A percentile compares a stretch with the other conserved stretches of the same genome.
Evolutionary conservation across 768 basidiomycete genomes (phyloP).

Genomic region (Tulasnella sp.): DNA sequence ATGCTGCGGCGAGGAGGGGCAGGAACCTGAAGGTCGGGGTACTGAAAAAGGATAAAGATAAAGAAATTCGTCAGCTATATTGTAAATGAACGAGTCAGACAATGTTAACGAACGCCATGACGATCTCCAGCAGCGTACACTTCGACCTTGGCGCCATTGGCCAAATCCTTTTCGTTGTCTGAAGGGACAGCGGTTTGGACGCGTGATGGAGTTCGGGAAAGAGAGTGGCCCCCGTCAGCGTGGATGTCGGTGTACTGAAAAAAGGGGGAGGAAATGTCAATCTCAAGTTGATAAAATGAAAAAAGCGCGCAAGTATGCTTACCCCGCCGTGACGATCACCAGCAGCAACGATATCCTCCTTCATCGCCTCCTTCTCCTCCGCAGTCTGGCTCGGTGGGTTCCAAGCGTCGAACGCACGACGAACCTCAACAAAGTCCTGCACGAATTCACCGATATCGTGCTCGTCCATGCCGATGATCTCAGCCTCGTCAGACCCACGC

Average conservation of each 20-base stretch:
- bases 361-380: slow-evolving; percentile 2
- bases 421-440: slow-evolving; percentile 26
- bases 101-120: slow-evolving; percentile 33
- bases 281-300: no score
- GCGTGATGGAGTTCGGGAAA: neutral
- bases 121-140: slow-evolving; percentile 2
- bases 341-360: slow-evolving; percentile 10
- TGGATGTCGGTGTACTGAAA: neutral
- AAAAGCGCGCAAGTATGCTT: no score
- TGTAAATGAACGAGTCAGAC: neutral
- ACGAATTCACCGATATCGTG: slow-evolving; percentile 37
- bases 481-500: slow-evolving; percentile 47
- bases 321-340: slow-evolving; percentile 21
- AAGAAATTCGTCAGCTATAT: neutral
- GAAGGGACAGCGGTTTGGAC: neutral
- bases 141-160: neutral
- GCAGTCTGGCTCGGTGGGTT: slow-evolving; percentile 3
- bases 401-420: slow-evolving; percentile 22
- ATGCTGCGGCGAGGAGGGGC: neutral
- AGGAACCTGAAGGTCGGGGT: neutral
- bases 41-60: neutral
- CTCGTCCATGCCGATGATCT: slow-evolving; percentile 60
- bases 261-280: neutral
- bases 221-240: neutral
- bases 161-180: neutral